Evolutionary conservation across 805 yeast genomes (phyloP), one percentile per base, ranked within the genome.

Genomic region (Pichia cabralensis): DNA sequence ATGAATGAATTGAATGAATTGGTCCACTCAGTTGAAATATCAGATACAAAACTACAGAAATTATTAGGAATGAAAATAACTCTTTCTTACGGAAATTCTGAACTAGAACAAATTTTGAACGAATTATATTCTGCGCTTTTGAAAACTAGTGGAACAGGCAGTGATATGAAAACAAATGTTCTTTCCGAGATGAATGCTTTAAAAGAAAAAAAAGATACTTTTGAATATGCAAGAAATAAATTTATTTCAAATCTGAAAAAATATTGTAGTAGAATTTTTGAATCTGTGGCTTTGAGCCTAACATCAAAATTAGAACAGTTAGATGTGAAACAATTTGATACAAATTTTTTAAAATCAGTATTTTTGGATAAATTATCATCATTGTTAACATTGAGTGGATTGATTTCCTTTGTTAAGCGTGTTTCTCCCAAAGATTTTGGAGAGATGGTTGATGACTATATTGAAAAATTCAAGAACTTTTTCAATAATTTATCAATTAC

Each of bases 161-260:
- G 55, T n/a, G 30, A 33, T 14, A 68, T 61, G 26, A 64, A 56
- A 15, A 65, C 61, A 9, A 49, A 59, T 30, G 65, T 65, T 37
- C 52, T 80, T 39, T 74, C 76, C 25, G 67, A 70, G 14, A 80
- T 85, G 84, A 64, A 67, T 38, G 94, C 94, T 0, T 62, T 84
- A 39, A 67, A 65, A 40, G 85, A 82, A 46, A 76, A 80, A 47
- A 68, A 74, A 38, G 59, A 63, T 12, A 66, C 62, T 5, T 82
- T 80, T 49, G 83, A 77, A 45, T 51, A 58, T 15, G 75, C 75
- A 1, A 64, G 80, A 1, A 46, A 50, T 2, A 55, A 60, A 5
- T 81, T 85, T 47, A 52, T 73, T 11, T 38, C 47, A 3, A 61
- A 67, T 22, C 64, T 80, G 34, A 59, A 55, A 20, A 53, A 50